Base-by-base conservation (phyloP, 495 filamentous ascomycete genomes). In the Astrothelium macrocarpum region DNA sequence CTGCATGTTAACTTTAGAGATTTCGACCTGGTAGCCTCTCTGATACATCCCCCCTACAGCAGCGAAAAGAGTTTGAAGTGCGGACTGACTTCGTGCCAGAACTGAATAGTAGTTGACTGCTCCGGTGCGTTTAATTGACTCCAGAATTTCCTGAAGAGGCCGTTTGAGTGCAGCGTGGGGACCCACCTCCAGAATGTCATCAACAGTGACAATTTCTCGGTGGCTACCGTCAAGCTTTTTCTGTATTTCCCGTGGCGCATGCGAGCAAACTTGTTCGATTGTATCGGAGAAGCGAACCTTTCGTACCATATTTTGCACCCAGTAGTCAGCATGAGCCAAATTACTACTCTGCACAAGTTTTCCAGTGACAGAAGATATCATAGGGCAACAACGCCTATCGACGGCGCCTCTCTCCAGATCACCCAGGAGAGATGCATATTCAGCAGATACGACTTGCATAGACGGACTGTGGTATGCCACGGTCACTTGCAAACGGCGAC, bases 381-480 rank as follows among this genome's bases (percentile, higher is more conserved):
- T 5, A 39, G 14, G 34, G 34, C 5, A 5, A 14, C 14, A 14
- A 14, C 5, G 34, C 34, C 34, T 39, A 5, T 39, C 14, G 34
- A 5, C 34, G 5, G 5, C 14, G 34, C 5, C 14, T 5, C 34
- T 5, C 5, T 39, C 34, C 14, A 5, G 5, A 39, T 5, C 5
- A 39, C 34, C 34, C 34, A 39, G 34, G 14, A 14, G 59, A 2
- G 26, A 9, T 36, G 7, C 2, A 43, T 62, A 63, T 4, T 10
- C 64, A 23, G 16, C 25, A 3, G 60, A 60, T 11, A 66, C 2
- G 4, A 53, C 64, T 42, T 76, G 68, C 80, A 88, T 88, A 64
- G 87, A 82, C 59, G 80, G 79, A 2, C 84, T 87, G 67, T 89
- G 86, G 65, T 64, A 64, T n/a, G 53, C 62, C 4, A 20, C 32